These are phyloP conservation scores for Moesziomyces globuligerus DNA, from an alignment of 1,284 basidiomycete genomes.

Conservation along the genomic window DNA sequence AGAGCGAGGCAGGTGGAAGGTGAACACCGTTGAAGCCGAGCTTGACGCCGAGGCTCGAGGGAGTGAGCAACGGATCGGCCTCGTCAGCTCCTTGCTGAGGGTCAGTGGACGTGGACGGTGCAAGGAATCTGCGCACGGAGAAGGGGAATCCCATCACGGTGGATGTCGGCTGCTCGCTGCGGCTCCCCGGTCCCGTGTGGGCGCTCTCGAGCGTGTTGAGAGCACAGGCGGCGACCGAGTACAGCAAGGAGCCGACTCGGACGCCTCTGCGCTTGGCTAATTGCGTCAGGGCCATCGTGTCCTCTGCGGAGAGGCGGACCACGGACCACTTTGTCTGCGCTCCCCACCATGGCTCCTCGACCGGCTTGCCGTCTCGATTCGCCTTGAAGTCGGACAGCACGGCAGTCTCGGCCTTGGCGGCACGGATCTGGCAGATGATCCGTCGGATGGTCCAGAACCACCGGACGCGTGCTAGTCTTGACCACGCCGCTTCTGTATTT, in stretches of 20 bases:
- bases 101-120: conserved; percentile 14
- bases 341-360: conserved; percentile 42
- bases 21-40: conserved; percentile 35
- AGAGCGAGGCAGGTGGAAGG: conserved; percentile 34
- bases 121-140: conserved; percentile 28
- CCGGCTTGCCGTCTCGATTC: conserved; percentile 1
- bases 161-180: conserved; percentile 9
- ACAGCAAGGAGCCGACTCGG: conserved; percentile 38
- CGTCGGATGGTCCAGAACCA: conserved; percentile 50
- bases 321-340: conserved; percentile 42
- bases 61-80: conserved; percentile 15
- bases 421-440: conserved; percentile 24
- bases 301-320: conserved; percentile 15
- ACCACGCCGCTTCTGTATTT: not conserved
- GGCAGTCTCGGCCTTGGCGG: conserved; percentile 18
- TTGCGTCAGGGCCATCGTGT: conserved; percentile 20
- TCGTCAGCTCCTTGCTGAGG: conserved; percentile 5
- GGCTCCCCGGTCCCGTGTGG: not conserved
- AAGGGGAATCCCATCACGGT: conserved; percentile 48
- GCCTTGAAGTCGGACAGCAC: conserved; percentile 43
- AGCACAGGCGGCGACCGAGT: conserved; percentile 33
- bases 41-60: conserved; percentile 32
- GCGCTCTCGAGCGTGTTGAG: conserved; percentile 39
- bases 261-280: conserved; percentile 35
- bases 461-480: conserved; percentile 18